Conservation (phyloP, 192 early-diverging fungal genomes). For the Coemansia aciculifera region DNA sequence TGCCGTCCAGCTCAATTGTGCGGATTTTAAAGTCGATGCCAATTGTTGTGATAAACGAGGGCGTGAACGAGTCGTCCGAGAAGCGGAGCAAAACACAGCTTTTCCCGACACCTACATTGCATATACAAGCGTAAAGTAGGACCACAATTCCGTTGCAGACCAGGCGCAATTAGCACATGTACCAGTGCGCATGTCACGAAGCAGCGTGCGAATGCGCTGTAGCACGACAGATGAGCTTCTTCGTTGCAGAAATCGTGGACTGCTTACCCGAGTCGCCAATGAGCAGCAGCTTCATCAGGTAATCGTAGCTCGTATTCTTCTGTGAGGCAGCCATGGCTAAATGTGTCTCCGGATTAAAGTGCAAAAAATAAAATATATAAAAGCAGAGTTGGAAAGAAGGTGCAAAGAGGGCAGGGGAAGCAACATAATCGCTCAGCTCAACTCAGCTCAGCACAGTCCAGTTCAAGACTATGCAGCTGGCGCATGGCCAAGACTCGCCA, state of each 20-base stretch:
- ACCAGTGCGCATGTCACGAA: background rate
- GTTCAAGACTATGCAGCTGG: too few relatives aligned
- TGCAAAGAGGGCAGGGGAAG: too few relatives aligned
- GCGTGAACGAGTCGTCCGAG: constrained; percentile 98
- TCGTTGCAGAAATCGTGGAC: background rate
- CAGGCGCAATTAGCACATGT: background rate
- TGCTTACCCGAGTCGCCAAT: constrained; percentile 96
- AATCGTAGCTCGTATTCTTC: constrained; percentile 97
- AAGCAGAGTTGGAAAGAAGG: background rate
- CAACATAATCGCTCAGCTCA: background rate
- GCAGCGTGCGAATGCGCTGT: background rate
- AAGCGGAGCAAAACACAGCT: constrained; percentile 95
- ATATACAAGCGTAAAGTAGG: background rate
- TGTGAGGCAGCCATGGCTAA: constrained; percentile 46
- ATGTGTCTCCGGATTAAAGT: background rate
- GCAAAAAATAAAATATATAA: background rate
- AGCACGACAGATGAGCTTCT: constrained; percentile 1
- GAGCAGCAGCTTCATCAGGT: constrained; percentile 97
- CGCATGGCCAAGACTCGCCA: background rate
- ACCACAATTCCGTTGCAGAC: background rate
- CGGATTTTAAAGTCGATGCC: constrained; percentile 99
- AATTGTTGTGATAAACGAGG: constrained; percentile 99
- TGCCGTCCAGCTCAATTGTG: constrained; percentile 97
- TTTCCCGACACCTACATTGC: constrained; percentile 70
- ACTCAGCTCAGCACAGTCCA: background rate